Evolutionary conservation across 495 filamentous ascomycete genomes (phyloP), one percentile per base, ranked within the genome.

Genomic region (Penicillium samsonianum): DNA sequence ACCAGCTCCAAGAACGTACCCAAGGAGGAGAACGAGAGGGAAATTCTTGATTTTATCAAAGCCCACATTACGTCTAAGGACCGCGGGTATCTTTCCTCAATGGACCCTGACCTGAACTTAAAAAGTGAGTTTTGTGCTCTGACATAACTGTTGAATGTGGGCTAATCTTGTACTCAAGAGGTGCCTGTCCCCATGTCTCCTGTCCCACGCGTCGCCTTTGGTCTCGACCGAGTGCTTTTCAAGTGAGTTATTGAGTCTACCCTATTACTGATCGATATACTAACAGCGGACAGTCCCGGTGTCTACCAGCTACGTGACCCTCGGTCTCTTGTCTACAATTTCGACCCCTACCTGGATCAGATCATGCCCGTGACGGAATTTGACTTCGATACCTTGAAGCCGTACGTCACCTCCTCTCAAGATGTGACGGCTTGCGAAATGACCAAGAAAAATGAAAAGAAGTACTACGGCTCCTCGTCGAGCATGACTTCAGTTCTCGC

Each of bases 331-430:
- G 90, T 96, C 38, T 98, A 81, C 78, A 98, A 98, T 67, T 98
- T 98, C 66, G 92, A 98, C 65, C 94, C 94, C 1, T 96, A 96
- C 67, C 81, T 98, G 23, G 84, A 90, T 48, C 82, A 82, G 52
- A 93, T 98, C 66, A 96, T 96, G 91, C 92, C 92, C 2, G 85
- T 92, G 1, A 75, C 80, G 1, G 90, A 98, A 68, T 98, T 99
- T 59, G 90, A 99, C 65, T 98, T 96, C 67, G 81, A 87, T 57
- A 84, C 91, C 3, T 71, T 98, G 22, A 90, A 89, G 68, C 75
- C 82, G 25, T 98, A 94, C 65, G 84, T 96, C 59, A 94, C 92
- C 0, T 96, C 93, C 2, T 98, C 95, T 2, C 84, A 86, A 64
- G 94, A 99, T 67, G 70, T 74, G 5, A 82, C 73, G 1, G 83